Conservation (phyloP, 345 rosid species). For the Citrus glauca region DNA sequence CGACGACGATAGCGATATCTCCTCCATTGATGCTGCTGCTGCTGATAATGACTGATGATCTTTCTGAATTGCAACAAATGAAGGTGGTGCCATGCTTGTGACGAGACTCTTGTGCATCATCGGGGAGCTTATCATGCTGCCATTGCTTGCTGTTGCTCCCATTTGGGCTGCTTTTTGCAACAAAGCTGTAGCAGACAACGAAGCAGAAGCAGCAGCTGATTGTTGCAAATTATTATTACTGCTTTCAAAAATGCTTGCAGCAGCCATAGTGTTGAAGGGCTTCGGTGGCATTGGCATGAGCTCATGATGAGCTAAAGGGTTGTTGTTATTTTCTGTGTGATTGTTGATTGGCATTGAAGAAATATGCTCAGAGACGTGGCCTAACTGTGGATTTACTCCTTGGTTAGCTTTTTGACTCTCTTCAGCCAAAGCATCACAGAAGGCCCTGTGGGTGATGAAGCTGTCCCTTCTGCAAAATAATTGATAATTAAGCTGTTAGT, state of each 20-base stretch:
- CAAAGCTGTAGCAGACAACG: constrained; percentile 55
- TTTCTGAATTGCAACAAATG: constrained; percentile 9
- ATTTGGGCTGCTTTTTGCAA: constrained; percentile 57
- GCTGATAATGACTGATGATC: constrained; percentile 1
- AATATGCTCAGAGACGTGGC: constrained; percentile 13
- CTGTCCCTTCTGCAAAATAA: constrained; percentile 57
- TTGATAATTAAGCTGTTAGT: not conserved
- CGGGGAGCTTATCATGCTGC: constrained; percentile 16
- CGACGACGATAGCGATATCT: no score
- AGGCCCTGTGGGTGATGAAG: constrained; percentile 65
- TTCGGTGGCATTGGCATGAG: constrained; percentile 16
- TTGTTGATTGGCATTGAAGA: constrained; percentile 16
- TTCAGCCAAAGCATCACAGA: constrained; percentile 61
- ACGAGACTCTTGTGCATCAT: constrained; percentile 12
- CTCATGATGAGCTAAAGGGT: constrained; percentile 14
- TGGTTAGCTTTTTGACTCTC: constrained; percentile 30
- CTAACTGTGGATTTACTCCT: constrained; percentile 15
- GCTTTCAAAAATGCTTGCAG: constrained; percentile 23
- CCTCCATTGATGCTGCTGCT: not conserved
- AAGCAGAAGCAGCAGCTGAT: constrained; percentile 11
- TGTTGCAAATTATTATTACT: not conserved
- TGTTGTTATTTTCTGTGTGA: constrained; percentile 8
- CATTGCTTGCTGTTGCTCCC: constrained; percentile 36
- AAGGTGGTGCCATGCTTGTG: constrained; percentile 27
- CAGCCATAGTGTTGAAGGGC: constrained; percentile 5